These are phyloP conservation scores for Trichoderma atrobrunneum DNA, from an alignment of 2,329 filamentous ascomycete species.

Conservation along the genomic window DNA sequence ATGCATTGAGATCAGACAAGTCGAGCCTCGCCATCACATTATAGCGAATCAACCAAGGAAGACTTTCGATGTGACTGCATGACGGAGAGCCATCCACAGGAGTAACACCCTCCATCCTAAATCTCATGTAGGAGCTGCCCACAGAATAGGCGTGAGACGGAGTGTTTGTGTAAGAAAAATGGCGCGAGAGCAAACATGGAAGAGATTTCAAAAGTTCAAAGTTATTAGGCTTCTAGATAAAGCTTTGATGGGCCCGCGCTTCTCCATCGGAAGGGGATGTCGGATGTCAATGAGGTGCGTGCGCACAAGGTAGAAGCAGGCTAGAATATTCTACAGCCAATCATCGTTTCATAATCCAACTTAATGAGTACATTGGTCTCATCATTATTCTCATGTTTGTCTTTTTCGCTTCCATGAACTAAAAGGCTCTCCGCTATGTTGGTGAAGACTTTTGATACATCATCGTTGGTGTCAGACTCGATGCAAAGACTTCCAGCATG, in stretches of 20 bases:
- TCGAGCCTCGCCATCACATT: slow-evolving; percentile 15
- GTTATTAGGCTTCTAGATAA: neutral
- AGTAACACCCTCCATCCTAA: neutral
- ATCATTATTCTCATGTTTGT: neutral
- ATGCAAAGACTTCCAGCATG: no score
- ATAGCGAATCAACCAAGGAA: slow-evolving; percentile 2
- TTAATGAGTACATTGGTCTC: neutral
- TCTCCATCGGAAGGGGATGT: neutral
- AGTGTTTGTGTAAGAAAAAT: neutral
- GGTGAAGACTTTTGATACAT: no score
- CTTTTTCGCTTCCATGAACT: neutral
- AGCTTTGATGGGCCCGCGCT: neutral
- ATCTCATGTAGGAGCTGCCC: neutral
- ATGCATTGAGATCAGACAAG: slow-evolving; percentile 6
- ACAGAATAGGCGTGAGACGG: neutral
- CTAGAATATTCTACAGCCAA: neutral
- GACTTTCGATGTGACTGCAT: neutral
- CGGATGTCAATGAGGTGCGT: neutral
- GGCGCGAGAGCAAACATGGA: neutral
- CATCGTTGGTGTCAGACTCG: no score
- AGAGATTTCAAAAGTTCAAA: neutral
- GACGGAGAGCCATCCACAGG: neutral
- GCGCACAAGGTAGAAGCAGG: neutral
- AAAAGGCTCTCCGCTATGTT: neutral
- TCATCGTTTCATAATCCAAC: neutral